Percentiles rank a stretch among this genome's conserved stretches.
Conservation (phyloP, 23 red algal species). For the Agarophyton chilense region DNA sequence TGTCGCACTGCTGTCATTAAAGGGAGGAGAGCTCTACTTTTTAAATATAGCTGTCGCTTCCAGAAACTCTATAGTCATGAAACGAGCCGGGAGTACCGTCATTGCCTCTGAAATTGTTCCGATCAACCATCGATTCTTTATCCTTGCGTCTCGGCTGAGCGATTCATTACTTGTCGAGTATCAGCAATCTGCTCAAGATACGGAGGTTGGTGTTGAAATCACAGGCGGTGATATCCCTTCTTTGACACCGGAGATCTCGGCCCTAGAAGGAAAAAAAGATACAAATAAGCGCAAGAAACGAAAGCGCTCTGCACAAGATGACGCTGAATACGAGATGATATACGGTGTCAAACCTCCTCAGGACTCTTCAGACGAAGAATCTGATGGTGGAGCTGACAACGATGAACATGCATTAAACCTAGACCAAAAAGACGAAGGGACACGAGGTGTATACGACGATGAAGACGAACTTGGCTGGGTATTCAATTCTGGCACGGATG, state of each 20-base stretch:
- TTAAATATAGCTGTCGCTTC: conserved; percentile 54
- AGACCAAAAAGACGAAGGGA: conserved; percentile 68
- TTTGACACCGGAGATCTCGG: not conserved
- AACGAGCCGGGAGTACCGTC: conserved; percentile 74
- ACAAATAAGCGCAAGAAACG: conserved; percentile 43
- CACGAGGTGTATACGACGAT: conserved; percentile 71
- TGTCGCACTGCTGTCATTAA: conserved; percentile 73
- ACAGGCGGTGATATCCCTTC: not conserved
- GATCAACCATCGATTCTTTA: conserved; percentile 66
- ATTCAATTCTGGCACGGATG: conserved; percentile 60
- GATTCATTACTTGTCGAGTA: conserved; percentile 77
- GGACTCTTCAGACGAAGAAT: conserved; percentile 60
- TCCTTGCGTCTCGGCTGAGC: conserved; percentile 68
- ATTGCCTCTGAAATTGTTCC: conserved; percentile 72
- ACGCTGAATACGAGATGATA: conserved; percentile 70
- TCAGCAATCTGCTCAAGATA: conserved; percentile 14
- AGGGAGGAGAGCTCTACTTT: conserved; percentile 86
- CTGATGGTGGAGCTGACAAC: conserved; percentile 23
- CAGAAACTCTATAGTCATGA: conserved; percentile 57
- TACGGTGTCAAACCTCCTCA: conserved; percentile 63
- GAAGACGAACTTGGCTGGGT: conserved; percentile 69
- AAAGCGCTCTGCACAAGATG: conserved; percentile 51
- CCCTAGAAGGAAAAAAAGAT: not conserved
- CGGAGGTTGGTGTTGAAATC: conserved; percentile 4
- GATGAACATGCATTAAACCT: conserved; percentile 40